These are phyloP conservation scores for Solanum virginianum DNA, from an alignment of 257 asterid species.

Conservation along the genomic window DNA sequence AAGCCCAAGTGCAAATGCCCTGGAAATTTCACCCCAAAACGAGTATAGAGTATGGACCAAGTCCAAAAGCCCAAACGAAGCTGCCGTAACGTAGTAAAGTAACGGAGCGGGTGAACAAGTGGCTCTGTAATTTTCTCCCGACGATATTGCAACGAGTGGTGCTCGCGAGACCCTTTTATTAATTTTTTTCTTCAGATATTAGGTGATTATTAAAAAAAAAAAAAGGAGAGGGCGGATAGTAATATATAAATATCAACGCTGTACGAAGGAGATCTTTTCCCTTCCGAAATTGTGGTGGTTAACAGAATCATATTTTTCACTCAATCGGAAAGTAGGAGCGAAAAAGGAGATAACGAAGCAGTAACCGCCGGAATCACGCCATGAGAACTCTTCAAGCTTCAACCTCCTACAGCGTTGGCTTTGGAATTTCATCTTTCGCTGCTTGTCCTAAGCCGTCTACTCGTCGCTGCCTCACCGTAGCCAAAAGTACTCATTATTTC, in stretches of 20 bases:
- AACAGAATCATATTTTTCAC: background rate
- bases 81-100: background rate
- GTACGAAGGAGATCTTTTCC: background rate
- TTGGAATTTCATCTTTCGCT: slow-evolving; percentile 35
- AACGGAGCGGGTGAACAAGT: slow-evolving; percentile 1
- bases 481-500: slow-evolving; percentile 31
- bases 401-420: slow-evolving; percentile 55
- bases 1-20: background rate
- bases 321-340: background rate
- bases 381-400: slow-evolving; percentile 85
- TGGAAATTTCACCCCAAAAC: background rate
- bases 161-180: background rate
- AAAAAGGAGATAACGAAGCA: background rate
- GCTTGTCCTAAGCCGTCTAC: slow-evolving; percentile 28
- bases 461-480: slow-evolving; percentile 28
- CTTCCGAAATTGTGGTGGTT: background rate
- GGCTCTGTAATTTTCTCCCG: slow-evolving; percentile 12
- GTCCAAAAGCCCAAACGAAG: background rate
- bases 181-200: background rate
- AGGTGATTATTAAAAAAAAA: background rate
- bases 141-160: slow-evolving; percentile 50
- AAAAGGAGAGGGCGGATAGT: background rate
- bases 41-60: background rate
- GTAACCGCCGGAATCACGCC: slow-evolving; percentile 11
- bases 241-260: background rate